Conservation (phyloP, 768 basidiomycete genomes). For the Hortiboletus flavorubellus region DNA sequence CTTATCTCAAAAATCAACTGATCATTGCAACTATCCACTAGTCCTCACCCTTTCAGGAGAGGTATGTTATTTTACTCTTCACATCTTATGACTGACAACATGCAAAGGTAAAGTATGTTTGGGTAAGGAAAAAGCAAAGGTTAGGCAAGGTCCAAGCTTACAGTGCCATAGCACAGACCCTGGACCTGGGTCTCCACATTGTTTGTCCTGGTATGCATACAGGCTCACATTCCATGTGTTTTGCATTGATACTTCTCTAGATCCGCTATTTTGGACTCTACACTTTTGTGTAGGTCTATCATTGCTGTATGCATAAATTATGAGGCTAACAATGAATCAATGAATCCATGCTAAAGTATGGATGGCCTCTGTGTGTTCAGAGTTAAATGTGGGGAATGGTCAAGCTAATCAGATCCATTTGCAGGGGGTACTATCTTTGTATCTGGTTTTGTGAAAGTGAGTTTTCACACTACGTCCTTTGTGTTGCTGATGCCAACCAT, state of each 20-base stretch:
- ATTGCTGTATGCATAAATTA: too few relatives aligned
- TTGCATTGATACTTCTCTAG: not conserved
- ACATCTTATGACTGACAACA: not conserved
- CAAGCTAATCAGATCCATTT: not conserved
- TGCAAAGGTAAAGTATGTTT: conserved; percentile 10
- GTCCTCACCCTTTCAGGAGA: conserved; percentile 4
- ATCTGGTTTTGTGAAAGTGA: not conserved
- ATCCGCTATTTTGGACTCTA: conserved; percentile 5
- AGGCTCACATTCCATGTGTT: too few relatives aligned
- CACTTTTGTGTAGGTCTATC: conserved; percentile 1
- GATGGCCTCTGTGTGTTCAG: not conserved
- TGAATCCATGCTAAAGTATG: not conserved
- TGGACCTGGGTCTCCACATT: conserved; percentile 12
- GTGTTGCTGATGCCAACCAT: too few relatives aligned
- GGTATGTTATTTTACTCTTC: not conserved
- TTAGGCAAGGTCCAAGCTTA: not conserved
- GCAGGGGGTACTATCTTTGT: not conserved
- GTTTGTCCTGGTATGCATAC: conserved; percentile 3
- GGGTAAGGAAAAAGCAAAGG: conserved; percentile 1
- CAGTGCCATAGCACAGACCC: not conserved
- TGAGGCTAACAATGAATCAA: too few relatives aligned
- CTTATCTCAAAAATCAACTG: not conserved
- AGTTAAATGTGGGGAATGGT: not conserved
- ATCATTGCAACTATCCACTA: not conserved
- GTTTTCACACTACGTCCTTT: not conserved